Evolutionary conservation across 179 eudicot genomes (phyloP), one percentile per base, ranked within the genome.

Genomic region (Silene vulgaris): DNA sequence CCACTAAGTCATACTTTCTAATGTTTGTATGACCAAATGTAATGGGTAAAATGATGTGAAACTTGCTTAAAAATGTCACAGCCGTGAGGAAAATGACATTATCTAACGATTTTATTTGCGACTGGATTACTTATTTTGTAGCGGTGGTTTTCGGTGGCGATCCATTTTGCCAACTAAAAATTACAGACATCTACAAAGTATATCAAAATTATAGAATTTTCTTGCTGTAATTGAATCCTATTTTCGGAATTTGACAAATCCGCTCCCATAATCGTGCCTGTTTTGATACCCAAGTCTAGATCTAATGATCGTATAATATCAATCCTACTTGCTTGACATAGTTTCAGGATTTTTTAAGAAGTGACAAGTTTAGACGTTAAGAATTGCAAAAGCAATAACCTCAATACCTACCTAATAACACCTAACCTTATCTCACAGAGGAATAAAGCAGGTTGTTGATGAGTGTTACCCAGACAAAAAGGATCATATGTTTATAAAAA

Each of bases 381-480:
- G 35, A 48, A 69, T 16, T 69, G 52, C 59, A 21, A 71, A 71
- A 71, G 21, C 40, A 50, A 29, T 50, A 70, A 54, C 64, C 65
- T 29, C 4, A 43, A 43, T 69, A 62, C 77, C 29, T 63, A 64
- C 66, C 69, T 57, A 56, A 45, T 45, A 45, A 45, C 45, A 68
- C 52, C 65, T 76, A 71, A 76, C 26, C 74, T 76, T 30, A 69
- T 76, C 79, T 69, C 69, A 60, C 45, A 16, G 3, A 19, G 50
- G 16, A 56, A 69, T 56, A 70, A 32, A 72, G 28, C 23, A 72
- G 65, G 63, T 29, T 54, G 50, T 57, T 57, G 21, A 69, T 17
- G 65, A 59, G 13, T 62, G 66, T 72, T 52, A 54, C 68, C 71
- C 1, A 45, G 63, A 63, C 61, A 19, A 65, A 40, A 20, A 11